Percentiles rank a stretch among this genome's conserved stretches.
phyloP scores from a whole-genome alignment of 257 asterid species.

The Avicennia marina region DNA sequence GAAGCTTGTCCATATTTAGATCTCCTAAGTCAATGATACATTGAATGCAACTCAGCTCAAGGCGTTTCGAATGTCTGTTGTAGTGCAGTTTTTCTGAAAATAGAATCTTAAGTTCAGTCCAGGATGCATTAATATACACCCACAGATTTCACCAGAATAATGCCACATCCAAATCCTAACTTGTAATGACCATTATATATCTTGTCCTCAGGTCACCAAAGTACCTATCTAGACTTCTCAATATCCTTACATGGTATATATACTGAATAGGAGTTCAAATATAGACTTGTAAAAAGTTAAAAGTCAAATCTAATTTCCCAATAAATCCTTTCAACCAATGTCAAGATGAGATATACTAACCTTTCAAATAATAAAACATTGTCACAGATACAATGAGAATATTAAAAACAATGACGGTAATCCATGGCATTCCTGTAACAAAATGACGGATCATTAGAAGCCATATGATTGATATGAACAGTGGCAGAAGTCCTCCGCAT shows the following conservation, averaged over 20 bases:
- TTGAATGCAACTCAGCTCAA: too few species aligned
- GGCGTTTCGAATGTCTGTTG: too few species aligned
- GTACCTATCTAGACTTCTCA: neutral
- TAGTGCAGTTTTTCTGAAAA: too few species aligned
- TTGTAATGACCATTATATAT: neutral
- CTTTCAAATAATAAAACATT: constrained; percentile 93
- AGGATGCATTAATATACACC: too few species aligned
- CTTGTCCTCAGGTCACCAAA: neutral
- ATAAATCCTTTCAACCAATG: neutral
- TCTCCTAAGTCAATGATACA: too few species aligned
- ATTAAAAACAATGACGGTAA: constrained; percentile 78
- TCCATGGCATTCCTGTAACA: constrained; percentile 94
- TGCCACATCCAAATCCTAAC: neutral
- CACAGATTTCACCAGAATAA: too few species aligned
- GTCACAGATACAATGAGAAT: constrained; percentile 76
- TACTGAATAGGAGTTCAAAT: too few species aligned
- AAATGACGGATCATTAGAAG: constrained; percentile 95
- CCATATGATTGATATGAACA: constrained; percentile 87
- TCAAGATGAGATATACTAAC: constrained; percentile 33
- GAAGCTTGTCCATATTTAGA: neutral
- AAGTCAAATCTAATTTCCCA: too few species aligned
- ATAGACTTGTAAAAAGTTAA: neutral
- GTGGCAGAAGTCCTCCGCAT: constrained; percentile 92
- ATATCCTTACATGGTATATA: neutral
- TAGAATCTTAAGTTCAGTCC: too few species aligned